Base-by-base conservation (phyloP, 495 filamentous ascomycete species). In the Neurospora sp. region DNA sequence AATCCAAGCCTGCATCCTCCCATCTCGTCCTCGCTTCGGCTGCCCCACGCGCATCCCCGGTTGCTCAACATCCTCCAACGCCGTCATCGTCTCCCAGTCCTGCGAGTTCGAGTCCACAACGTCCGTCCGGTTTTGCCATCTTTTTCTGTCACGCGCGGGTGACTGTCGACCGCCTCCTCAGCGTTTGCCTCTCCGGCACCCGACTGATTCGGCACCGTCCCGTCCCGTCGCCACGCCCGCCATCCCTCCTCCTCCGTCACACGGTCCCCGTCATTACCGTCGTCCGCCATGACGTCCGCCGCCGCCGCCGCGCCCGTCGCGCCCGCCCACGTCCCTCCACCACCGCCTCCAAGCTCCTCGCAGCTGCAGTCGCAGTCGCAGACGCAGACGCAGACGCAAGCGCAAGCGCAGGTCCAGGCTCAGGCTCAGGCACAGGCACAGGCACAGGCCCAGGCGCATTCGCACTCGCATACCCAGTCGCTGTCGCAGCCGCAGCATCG, bases 211-310 rank as follows among this genome's bases (percentile, higher is more conserved):
- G 53, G 53, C 53, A 61, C 53, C 53, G 53, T 61, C 53, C 53
- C 27, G 53, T 35, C 53, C 53, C 53, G 27, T 61, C 53, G 12
- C 6, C 27, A 35, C 53, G 53, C 53, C 53, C 53, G 53, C 14
- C 27, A 61, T 61, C 27, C 53, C 22, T 31, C 53, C 22, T 61
- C 53, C 12, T 16, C 12, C 53, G 53, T 16, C 53, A 61, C 4
- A 61, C 53, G 53, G 53, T 61, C 22, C 14, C 22, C 53, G 53
- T 61, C 53, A 61, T 35, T 18, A 9, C 53, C 53, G 53, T 61
- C 53, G 27, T 1, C 53, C 53, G 69, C 74, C 78, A 80, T 80
- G 78, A 79, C 78, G 71, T 79, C 77, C 78, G 76, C 73, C 71
- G 74, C 71, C 46, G 44, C 77, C 70, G 44, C 72, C 46, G 31